Conservation (phyloP, 257 asterid species). For the Lavandula angustifolia region DNA sequence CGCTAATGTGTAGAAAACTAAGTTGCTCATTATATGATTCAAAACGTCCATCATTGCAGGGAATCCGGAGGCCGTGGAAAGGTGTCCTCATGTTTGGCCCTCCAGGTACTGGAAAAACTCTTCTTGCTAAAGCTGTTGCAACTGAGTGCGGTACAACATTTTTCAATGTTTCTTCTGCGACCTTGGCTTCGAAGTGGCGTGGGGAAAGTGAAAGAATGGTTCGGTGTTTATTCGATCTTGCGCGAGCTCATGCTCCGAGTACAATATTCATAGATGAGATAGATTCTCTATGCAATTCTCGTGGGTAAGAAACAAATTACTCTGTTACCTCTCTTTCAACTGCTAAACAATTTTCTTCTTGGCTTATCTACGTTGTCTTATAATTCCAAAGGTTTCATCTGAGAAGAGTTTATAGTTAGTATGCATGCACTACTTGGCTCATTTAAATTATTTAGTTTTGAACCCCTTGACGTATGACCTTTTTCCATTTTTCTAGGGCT, state of each 20-base stretch:
- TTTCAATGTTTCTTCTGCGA: slow-evolving; percentile 97
- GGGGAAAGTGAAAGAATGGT: slow-evolving; percentile 99
- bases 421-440: slow-evolving; percentile 10
- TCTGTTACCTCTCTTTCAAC: slow-evolving; percentile 14
- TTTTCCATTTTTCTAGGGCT: slow-evolving; percentile 52
- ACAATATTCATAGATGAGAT: slow-evolving; percentile 98
- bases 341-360: not conserved
- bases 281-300: slow-evolving; percentile 97
- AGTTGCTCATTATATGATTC: slow-evolving; percentile 3
- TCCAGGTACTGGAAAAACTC: slow-evolving; percentile 99
- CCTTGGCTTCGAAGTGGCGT: slow-evolving; percentile 99
- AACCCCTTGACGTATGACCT: slow-evolving; percentile 20
- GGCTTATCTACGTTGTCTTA: not conserved
- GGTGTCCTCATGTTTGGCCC: slow-evolving; percentile 99
- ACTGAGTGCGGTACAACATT: slow-evolving; percentile 99
- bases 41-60: slow-evolving; percentile 51
- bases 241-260: slow-evolving; percentile 98
- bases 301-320: slow-evolving; percentile 70
- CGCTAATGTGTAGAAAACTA: not conserved
- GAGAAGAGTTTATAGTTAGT: slow-evolving; percentile 2
- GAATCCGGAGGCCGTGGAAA: slow-evolving; percentile 99
- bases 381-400: not conserved
- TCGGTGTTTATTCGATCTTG: slow-evolving; percentile 97
- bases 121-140: slow-evolving; percentile 98
- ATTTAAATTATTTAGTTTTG: slow-evolving; percentile 22